These are phyloP conservation scores for Colletotrichum musae DNA, from an alignment of 2,329 filamentous ascomycete genomes.

Conservation along the genomic window DNA sequence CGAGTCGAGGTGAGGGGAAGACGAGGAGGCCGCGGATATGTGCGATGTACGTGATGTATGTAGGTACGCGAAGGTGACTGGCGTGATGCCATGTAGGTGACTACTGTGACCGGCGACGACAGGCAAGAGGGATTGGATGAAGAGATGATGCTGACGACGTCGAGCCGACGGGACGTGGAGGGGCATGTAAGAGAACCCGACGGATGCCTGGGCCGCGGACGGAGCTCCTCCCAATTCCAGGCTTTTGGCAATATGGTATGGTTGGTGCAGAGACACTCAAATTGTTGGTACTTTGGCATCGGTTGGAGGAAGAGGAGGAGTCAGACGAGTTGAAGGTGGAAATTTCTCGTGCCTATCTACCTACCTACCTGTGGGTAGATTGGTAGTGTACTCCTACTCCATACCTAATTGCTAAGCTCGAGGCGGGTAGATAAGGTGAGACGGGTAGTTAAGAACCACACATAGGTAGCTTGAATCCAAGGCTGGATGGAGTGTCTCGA, in stretches of 20 bases:
- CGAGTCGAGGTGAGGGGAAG: constrained; percentile 2
- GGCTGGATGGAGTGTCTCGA: constrained; percentile 28
- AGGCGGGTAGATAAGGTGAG: too few relatives aligned
- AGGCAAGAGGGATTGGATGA: constrained; percentile 15
- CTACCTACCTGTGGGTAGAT: too few relatives aligned
- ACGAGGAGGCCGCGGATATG: not conserved
- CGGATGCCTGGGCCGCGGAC: constrained; percentile 4
- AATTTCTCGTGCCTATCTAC: constrained; percentile 16
- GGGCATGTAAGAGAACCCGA: constrained; percentile 8
- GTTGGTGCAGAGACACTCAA: too few relatives aligned
- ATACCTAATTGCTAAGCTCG: too few relatives aligned
- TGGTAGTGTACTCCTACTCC: too few relatives aligned
- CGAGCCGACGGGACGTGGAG: constrained; percentile 13
- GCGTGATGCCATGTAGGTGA: constrained; percentile 32
- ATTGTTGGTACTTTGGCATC: too few relatives aligned
- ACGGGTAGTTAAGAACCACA: too few relatives aligned
- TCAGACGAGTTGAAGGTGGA: not conserved
- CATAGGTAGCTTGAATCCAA: constrained; percentile 9
- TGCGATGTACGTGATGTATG: constrained; percentile 30
- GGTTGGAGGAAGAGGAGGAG: not conserved
- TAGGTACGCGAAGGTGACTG: constrained; percentile 28
- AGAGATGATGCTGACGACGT: constrained; percentile 22
- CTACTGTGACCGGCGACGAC: constrained; percentile 18
- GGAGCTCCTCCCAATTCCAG: too few relatives aligned
- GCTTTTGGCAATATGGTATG: too few relatives aligned